Evolutionary conservation across 2,329 filamentous ascomycete species (phyloP), one percentile per base, ranked within the genome.

Genomic region (Verticillium alfalfae): DNA sequence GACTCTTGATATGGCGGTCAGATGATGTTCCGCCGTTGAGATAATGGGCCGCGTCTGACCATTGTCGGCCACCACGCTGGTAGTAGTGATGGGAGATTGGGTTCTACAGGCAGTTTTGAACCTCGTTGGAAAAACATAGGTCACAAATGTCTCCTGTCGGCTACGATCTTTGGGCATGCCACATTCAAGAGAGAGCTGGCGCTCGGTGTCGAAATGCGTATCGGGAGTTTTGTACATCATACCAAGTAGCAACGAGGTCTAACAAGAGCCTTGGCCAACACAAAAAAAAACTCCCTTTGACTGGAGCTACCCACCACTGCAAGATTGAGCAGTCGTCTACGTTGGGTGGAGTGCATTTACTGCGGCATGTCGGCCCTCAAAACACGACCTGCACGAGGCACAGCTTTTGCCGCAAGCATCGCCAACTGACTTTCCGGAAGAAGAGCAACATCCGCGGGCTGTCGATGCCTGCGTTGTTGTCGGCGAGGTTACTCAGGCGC

Each of bases 391-490:
- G 63, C 62, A 56, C 54, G 60, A 56, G 55, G 45, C 56, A 52
- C 58, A 41, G 55, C 34, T 60, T 58, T 64, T 65, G 60, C 63
- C 60, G 62, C 63, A 58, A 62, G 26, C 38, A 58, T 62, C 60
- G 59, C 62, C 60, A 62, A 64, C 58, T 45, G 31, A 63, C 39
- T 62, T 59, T 58, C 58, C 59, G 10, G n/a, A 65, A 62, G n/a
- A 55, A 56, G 62, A 45, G 18, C 18, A 22, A 38, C 57, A 62
- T 59, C 49, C 62, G 60, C 61, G 59, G 39, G 45, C 52, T 49
- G 18, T 52, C 45, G 18, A 52, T 39, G 37, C 57, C n/a, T 22
- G 36, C 52, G 36, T 8, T n/a, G 22, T 37, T 62, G 60, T 58
- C 60, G 56, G n/a, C 49, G 45, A 31, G 18, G 45, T 18, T 31